phyloP scores from a whole-genome alignment of 2,329 filamentous ascomycete genomes.

The Fusarium brevicatenulatum region DNA sequence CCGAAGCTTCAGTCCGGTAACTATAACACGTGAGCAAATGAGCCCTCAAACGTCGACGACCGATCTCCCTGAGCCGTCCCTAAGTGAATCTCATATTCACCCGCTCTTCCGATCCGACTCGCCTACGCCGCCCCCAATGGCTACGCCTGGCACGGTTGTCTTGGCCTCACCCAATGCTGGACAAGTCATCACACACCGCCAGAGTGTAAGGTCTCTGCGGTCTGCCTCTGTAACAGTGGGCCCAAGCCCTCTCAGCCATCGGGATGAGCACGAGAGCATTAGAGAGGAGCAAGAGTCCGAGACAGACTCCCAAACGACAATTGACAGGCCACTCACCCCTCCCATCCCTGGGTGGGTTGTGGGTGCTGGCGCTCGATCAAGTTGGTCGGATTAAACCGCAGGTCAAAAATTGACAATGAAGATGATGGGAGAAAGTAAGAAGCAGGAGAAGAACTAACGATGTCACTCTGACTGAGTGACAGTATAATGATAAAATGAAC shows the following conservation, averaged over 20 bases:
- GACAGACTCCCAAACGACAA: conserved; percentile 34
- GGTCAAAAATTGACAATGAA: conserved; percentile 35
- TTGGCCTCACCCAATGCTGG: conserved; percentile 75
- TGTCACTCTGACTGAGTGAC: conserved; percentile 1
- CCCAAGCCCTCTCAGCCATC: conserved; percentile 59
- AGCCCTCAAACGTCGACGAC: conserved; percentile 48
- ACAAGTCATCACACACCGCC: conserved; percentile 67
- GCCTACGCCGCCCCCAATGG: conserved; percentile 71
- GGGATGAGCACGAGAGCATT: conserved; percentile 46
- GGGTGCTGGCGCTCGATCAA: conserved; percentile 61
- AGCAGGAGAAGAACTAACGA: conserved; percentile 7
- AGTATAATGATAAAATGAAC: conserved; percentile 29
- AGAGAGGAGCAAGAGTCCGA: conserved; percentile 40
- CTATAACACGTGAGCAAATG: conserved; percentile 46
- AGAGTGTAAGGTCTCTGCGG: conserved; percentile 63
- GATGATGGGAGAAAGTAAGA: conserved; percentile 8
- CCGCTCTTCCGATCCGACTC: conserved; percentile 81
- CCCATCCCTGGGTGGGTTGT: conserved; percentile 71
- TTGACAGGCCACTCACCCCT: conserved; percentile 64
- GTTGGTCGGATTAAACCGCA: conserved; percentile 59
- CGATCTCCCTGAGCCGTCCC: conserved; percentile 60
- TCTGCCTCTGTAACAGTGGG: conserved; percentile 64
- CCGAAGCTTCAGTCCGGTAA: conserved; percentile 62
- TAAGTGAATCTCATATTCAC: conserved; percentile 76
- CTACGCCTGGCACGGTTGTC: conserved; percentile 76